These are phyloP conservation scores for Tolypocladium guangdongense DNA, from an alignment of 2,329 filamentous ascomycete species.

Conservation along the genomic window DNA sequence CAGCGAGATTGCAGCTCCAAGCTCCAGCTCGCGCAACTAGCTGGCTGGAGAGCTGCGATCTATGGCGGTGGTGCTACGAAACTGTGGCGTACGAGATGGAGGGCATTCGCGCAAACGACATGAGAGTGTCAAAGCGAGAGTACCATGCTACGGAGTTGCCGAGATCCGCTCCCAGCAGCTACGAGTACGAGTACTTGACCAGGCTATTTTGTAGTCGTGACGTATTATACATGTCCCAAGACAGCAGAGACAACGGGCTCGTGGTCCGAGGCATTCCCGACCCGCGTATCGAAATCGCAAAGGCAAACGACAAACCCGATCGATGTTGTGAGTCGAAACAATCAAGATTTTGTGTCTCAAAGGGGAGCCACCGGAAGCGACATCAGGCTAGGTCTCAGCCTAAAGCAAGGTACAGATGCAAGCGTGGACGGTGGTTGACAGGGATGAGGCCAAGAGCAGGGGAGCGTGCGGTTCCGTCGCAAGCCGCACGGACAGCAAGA, in stretches of 20 bases:
- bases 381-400: not conserved
- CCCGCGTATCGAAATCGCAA: not conserved
- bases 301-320: not conserved
- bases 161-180: not conserved
- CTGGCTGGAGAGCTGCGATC: not conserved
- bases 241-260: not conserved
- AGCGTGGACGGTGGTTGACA: not conserved
- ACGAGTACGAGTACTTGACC: not conserved
- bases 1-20: not conserved
- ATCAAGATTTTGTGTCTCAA: not conserved
- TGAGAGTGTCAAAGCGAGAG: not conserved
- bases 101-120: not conserved
- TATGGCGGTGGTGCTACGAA: not conserved
- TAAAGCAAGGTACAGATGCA: not conserved
- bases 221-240: not conserved
- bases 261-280: not conserved
- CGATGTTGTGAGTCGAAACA: not conserved
- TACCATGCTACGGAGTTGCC: not conserved
- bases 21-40: not conserved
- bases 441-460: not conserved
- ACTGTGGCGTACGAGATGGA: not conserved
- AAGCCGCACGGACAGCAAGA: not conserved
- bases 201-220: not conserved
- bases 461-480: not conserved
- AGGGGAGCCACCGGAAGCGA: not conserved